Evolutionary conservation across 192 early-diverging fungal genomes (phyloP), one percentile per base, ranked within the genome.

Genomic region (Allomyces javanicus): DNA sequence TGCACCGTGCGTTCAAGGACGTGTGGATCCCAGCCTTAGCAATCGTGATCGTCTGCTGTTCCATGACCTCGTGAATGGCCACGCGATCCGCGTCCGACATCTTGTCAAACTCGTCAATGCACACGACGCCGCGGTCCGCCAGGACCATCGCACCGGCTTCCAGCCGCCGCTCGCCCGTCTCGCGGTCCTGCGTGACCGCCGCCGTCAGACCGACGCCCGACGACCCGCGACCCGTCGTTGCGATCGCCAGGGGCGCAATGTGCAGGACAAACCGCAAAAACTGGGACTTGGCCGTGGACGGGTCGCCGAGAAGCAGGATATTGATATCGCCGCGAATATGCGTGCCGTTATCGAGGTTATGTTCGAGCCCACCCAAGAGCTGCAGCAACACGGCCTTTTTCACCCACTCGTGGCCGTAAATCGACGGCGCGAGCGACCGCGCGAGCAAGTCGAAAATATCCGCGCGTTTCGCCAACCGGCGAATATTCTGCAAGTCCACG

Each of bases 61-160:
- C 94, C 95, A 98, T 98, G 11, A 94, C 95, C 77, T 98, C 95
- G 83, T 98, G 95, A 79, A 98, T 98, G 26, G 95, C 93, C n/a
- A 96, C 93, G 74, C 96, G 94, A 77, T 98, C 95, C 61, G 77
- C 78, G 10, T 92, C 69, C 62, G 96, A 91, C 95, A 98, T 98
- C 78, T 98, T 98, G 74, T 97, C 93, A 75, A 97, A 97, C 73
- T 97, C 94, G 74, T 98, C 95, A 67, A 98, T 98, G 70, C 89
- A 91, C 70, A 94, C 96, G 67, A 98, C 93, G 61, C 95, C 93
- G 73, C 95, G 93, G 73, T 98, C 95, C 6, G 95, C 95, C 71
- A 98, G 77, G 93, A 96, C 92, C 50, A 98, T 75, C 27, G 95
- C 95, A 43, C 95, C 95, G 3, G 94, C 95, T 73, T 98, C 95